A percentile compares a stretch with the other conserved stretches of the same genome.
Evolutionary conservation across 2,329 filamentous ascomycete genomes (phyloP).

Genomic region (Xylariaceae sp.): DNA sequence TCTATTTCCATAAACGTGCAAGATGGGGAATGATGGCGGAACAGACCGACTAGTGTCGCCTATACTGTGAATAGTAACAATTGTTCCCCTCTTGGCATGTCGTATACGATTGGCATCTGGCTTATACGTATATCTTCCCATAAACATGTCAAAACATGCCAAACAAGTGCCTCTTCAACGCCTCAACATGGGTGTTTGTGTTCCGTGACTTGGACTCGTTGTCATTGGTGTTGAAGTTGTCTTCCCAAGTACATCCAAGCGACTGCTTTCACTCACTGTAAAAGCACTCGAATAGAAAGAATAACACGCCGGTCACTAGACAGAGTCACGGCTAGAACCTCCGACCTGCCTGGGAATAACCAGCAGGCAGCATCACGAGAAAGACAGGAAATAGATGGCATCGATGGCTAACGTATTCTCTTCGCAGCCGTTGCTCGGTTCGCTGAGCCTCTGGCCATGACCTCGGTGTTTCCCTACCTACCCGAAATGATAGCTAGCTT

Average conservation of each 20-base stretch:
- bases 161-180: not conserved
- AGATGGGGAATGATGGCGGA: not conserved
- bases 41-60: slow-evolving; percentile 9
- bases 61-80: not conserved
- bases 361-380: slow-evolving; percentile 17
- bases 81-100: not conserved
- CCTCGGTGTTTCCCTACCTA: slow-evolving; percentile 64
- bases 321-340: not conserved
- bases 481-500: slow-evolving; percentile 83
- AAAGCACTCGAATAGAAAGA: slow-evolving; percentile 8
- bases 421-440: slow-evolving; percentile 67
- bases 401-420: slow-evolving; percentile 31
- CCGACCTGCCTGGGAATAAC: not conserved
- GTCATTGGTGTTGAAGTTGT: slow-evolving; percentile 23
- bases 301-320: not conserved
- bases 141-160: slow-evolving; percentile 1
- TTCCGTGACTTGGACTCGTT: slow-evolving; percentile 28
- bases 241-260: slow-evolving; percentile 20
- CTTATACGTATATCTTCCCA: not conserved
- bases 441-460: slow-evolving; percentile 68
- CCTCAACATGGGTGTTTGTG: slow-evolving; percentile 8
- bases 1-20: not conserved
- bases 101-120: not conserved
- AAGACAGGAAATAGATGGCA: slow-evolving; percentile 19
- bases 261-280: slow-evolving; percentile 11